Percentiles rank a stretch among this genome's conserved stretches.
Evolutionary conservation across 2,329 filamentous ascomycete genomes (phyloP).

Genomic region (Paraphoma chrysanthemicola): DNA sequence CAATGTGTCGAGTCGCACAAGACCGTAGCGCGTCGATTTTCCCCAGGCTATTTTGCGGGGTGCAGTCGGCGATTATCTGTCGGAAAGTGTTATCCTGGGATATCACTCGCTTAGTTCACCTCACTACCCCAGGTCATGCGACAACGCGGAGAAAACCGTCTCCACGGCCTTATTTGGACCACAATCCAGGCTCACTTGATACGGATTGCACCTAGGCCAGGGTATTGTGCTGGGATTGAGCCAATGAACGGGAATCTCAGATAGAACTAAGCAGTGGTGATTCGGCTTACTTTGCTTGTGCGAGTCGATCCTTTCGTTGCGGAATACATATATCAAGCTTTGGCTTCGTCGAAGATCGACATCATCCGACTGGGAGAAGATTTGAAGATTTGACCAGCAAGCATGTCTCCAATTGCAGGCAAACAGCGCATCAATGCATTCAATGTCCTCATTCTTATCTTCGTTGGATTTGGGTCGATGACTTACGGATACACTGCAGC

Average conservation of each 20-base stretch:
- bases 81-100: not conserved
- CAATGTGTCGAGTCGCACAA: not conserved
- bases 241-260: not conserved
- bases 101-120: not conserved
- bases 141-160: not conserved
- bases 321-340: not conserved
- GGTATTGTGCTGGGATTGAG: not conserved
- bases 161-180: not conserved
- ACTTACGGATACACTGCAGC: not conserved
- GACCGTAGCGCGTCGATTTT: not conserved
- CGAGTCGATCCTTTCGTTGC: not conserved
- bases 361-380: not conserved
- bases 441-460: not conserved
- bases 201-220: not conserved
- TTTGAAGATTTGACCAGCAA: not conserved
- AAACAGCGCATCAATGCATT: not conserved
- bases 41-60: not conserved
- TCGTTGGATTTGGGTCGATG: not conserved
- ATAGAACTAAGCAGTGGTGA: not conserved
- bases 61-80: not conserved
- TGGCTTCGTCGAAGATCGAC: not conserved
- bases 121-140: not conserved
- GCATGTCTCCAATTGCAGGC: not conserved
- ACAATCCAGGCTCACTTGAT: not conserved
- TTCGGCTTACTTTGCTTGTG: not conserved